Base-by-base conservation (phyloP, 2,329 filamentous ascomycete genomes). In the Coniella vitis region DNA sequence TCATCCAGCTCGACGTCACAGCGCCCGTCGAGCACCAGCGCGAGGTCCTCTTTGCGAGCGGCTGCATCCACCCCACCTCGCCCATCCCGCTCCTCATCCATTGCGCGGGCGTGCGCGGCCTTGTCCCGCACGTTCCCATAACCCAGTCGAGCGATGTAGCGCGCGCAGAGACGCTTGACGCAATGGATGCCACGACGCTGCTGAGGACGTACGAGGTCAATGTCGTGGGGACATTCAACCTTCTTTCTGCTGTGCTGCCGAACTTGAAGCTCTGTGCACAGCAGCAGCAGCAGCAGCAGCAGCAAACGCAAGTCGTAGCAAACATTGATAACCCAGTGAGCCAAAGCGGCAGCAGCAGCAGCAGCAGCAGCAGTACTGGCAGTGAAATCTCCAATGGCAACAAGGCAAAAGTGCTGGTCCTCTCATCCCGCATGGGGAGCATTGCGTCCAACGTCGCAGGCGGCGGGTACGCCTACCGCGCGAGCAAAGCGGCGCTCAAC, bases 391-490 rank as follows among this genome's bases (percentile, higher is more conserved):
- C n/a, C n/a, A n/a, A n/a, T n/a, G n/a, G n/a, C n/a, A n/a, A n/a
- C n/a, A n/a, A n/a, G n/a, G n/a, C 50, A n/a, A 22, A 9, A 16
- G 50, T 52, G n/a, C 38, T 41, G 7, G 43, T 52, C 20, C 36
- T 49, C 37, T 37, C 38, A 7, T 44, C 50, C 38, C 50, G 50
- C 16, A 39, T 39, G 16, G 50, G 50, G 20, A 52, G 50, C 42
- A 19, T 52, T 9, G 38, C 25, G 4, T 40, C 46, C 9, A 52
- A 52, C 10, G 14, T 19, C 4, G 37, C 20, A 4, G 47, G 50
- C n/a, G 50, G 50, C 7, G 50, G 38, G 1, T 52, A 52, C 43
- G 50, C 50, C 7, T 52, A 52, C 47, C 50, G 50, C 16, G 50
- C 50, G 22, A 49, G n/a, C n/a, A n/a, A n/a, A n/a, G n/a, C n/a